Base-by-base conservation (phyloP, 177 flowering plant species). In the Telopea speciosissima region DNA sequence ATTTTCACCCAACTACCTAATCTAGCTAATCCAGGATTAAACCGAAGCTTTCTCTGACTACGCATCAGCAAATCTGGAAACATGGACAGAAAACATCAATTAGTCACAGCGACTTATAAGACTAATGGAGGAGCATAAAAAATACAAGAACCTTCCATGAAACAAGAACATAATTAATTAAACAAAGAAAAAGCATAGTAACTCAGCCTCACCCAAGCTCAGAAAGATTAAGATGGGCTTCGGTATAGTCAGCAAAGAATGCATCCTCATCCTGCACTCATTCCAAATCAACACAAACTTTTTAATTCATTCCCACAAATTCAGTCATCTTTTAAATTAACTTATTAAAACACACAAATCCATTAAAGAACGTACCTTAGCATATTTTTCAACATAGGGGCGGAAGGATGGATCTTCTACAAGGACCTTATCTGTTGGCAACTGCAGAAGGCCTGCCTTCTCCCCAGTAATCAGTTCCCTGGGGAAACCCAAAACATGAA, bases 321-420 rank as follows among this genome's bases (percentile, higher is more conserved):
- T 4, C 2, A 28, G 31, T 28, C 31, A 28, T 28, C n/a, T n/a
- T n/a, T n/a, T n/a, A n/a, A n/a, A n/a, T n/a, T n/a, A n/a, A n/a
- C n/a, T n/a, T n/a, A n/a, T n/a, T n/a, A n/a, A n/a, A n/a, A n/a
- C n/a, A n/a, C n/a, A 28, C 31, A 28, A 28, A 28, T 28, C 26
- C 11, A 60, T 3, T 9, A 33, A 2, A 49, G 25, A 12, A 85
- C 88, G 16, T 0, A 90, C 98, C 69, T 78, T 89, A 21, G 96
- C 98, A 79, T 94, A 94, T 85, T 87, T 92, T 61, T 89, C 92
- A 45, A 94, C 98, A 21, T 84, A 81, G 8, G 95, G 95, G 22
- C 91, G 92, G 83, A 94, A 92, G 68, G 73, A 79, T 16, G 95
- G 92, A 74, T 94, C 98, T 40, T 68, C 42, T 0, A 88, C 79